Evolutionary conservation across 805 yeast species (phyloP).

Genomic region (Gaillardinia entomophila): DNA sequence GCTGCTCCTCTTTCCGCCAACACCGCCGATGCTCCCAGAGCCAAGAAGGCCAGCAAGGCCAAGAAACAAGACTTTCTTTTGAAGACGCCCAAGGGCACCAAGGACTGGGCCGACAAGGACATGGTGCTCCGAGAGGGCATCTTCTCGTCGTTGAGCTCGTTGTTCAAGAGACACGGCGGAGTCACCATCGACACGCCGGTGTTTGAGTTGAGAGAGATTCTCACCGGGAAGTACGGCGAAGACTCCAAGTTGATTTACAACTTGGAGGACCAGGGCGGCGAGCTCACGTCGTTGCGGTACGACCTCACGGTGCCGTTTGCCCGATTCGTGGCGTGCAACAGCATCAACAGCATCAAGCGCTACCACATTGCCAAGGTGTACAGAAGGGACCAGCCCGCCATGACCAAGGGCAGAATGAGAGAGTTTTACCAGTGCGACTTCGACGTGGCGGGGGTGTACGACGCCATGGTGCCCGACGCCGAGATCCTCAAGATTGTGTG

Average conservation of each 20-base stretch:
- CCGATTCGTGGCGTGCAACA: slow-evolving; percentile 93
- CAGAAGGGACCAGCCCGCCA: slow-evolving; percentile 99
- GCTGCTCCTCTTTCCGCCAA: slow-evolving; percentile 4
- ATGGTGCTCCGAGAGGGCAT: slow-evolving; percentile 92
- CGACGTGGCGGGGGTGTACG: slow-evolving; percentile 92
- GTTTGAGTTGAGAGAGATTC: slow-evolving; percentile 89
- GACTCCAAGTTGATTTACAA: slow-evolving; percentile 95
- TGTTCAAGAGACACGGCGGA: slow-evolving; percentile 96
- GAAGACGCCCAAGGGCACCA: slow-evolving; percentile 95
- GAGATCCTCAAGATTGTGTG: slow-evolving; percentile 78
- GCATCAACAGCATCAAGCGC: slow-evolving; percentile 82
- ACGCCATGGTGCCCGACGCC: slow-evolving; percentile 93
- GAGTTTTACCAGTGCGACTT: slow-evolving; percentile 99
- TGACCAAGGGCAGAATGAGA: slow-evolving; percentile 99
- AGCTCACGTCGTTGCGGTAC: slow-evolving; percentile 87
- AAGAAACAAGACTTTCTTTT: slow-evolving; percentile 58
- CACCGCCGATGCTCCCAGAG: slow-evolving; percentile 1
- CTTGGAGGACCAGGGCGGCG: slow-evolving; percentile 98
- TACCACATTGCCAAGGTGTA: slow-evolving; percentile 97
- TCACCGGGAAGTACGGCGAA: slow-evolving; percentile 97
- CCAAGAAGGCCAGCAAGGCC: slow-evolving; percentile 23
- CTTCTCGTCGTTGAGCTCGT: slow-evolving; percentile 60
- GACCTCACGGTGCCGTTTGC: slow-evolving; percentile 99
- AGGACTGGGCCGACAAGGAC: slow-evolving; percentile 98
- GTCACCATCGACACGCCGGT: slow-evolving; percentile 98